A percentile compares a stretch with the other conserved stretches of the same genome.
phyloP scores from a whole-genome alignment of 2,329 filamentous ascomycete species.

The Fusarium piperis region DNA sequence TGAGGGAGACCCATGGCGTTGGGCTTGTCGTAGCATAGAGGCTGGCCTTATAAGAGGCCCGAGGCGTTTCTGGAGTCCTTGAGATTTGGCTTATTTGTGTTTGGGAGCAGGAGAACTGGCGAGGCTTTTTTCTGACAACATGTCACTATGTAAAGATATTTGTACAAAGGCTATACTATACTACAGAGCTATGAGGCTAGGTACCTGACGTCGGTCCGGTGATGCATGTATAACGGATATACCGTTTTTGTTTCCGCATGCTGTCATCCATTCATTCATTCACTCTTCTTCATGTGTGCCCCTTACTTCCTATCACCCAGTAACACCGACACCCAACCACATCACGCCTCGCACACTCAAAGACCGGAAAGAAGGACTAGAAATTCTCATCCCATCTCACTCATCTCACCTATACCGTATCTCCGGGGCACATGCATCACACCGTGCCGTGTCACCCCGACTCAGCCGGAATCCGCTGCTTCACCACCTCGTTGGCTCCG shows the following conservation, averaged over 20 bases:
- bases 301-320: not conserved
- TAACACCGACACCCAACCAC: not conserved
- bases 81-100: not conserved
- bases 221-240: conserved; percentile 22
- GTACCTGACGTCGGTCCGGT: conserved; percentile 16
- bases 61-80: not conserved
- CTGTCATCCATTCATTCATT: conserved; percentile 1
- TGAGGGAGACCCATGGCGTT: not conserved
- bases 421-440: conserved; percentile 2
- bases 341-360: not conserved
- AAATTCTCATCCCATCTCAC: conserved; percentile 4
- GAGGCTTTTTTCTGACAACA: not conserved
- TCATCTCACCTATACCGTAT: conserved; percentile 6
- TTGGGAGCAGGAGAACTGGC: not conserved
- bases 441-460: conserved; percentile 24
- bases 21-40: not conserved
- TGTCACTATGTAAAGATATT: conserved; percentile 14
- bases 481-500: conserved; percentile 1
- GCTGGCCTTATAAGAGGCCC: not conserved
- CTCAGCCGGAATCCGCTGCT: conserved; percentile 12
- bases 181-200: conserved; percentile 11
- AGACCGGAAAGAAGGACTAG: not conserved
- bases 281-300: not conserved
- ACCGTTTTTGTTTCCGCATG: conserved; percentile 6
- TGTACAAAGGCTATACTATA: conserved; percentile 19